Evolutionary conservation across 2,329 filamentous ascomycete genomes (phyloP).

Genomic region (Ilyonectria destructans): DNA sequence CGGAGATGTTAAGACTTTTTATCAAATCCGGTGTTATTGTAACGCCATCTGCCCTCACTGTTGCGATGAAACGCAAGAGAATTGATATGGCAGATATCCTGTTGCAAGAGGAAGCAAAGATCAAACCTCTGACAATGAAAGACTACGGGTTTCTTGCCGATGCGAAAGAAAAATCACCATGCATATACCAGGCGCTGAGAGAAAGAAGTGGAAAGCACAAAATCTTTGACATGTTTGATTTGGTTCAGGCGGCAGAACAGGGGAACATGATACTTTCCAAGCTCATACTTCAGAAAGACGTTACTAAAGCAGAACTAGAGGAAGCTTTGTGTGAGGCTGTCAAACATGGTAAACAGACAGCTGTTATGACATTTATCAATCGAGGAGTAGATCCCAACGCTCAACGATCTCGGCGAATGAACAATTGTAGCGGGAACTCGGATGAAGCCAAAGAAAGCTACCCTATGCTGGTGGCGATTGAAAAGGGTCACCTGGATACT

Average conservation of each 20-base stretch:
- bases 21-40: background rate
- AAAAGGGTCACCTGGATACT: background rate
- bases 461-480: background rate
- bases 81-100: background rate
- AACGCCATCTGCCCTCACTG: background rate
- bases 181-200: background rate
- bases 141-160: background rate
- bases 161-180: background rate
- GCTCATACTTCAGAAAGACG: background rate
- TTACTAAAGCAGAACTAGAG: background rate
- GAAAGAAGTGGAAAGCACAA: too few species aligned
- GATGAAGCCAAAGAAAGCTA: background rate
- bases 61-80: background rate
- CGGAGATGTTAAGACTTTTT: background rate
- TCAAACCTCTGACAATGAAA: background rate
- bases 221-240: background rate
- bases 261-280: background rate
- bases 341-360: background rate
- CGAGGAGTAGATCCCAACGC: conserved; percentile 5
- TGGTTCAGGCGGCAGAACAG: background rate
- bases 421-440: background rate
- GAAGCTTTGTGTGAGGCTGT: background rate
- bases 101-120: background rate
- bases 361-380: background rate
- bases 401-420: background rate